A percentile compares a stretch with the other conserved stretches of the same genome.
Conservation (phyloP, 108 stramenopile genomes). For the Discostella pseudostelligera region DNA sequence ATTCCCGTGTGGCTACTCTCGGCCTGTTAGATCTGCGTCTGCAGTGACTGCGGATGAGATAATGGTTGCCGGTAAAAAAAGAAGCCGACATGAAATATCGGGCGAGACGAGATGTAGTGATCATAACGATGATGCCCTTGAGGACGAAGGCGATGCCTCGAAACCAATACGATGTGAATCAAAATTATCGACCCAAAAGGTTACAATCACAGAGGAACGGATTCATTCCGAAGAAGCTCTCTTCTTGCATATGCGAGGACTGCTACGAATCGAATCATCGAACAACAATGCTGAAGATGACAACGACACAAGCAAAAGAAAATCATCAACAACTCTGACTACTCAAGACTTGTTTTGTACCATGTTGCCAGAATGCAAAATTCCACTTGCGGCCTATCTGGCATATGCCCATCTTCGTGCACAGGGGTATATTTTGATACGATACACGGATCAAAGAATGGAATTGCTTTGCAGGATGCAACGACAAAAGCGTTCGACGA, state of each 20-base stretch:
- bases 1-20: constrained; percentile 57
- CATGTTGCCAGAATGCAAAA: constrained; percentile 55
- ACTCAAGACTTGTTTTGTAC: constrained; percentile 47
- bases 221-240: constrained; percentile 82
- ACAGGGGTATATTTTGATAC: constrained; percentile 72
- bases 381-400: constrained; percentile 60
- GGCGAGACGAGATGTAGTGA: constrained; percentile 1
- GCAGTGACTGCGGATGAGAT: neutral
- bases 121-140: neutral
- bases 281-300: neutral
- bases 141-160: no score
- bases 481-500: neutral
- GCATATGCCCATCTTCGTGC: constrained; percentile 79
- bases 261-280: constrained; percentile 42
- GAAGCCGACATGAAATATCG: constrained; percentile 7
- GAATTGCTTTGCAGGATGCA: constrained; percentile 21
- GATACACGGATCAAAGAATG: constrained; percentile 61
- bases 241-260: constrained; percentile 70
- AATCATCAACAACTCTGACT: constrained; percentile 1
- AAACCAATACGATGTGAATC: neutral
- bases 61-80: constrained; percentile 5
- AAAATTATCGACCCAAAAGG: constrained; percentile 8
- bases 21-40: constrained; percentile 14
- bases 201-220: constrained; percentile 40
- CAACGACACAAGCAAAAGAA: no score